phyloP scores from a whole-genome alignment of 2,329 filamentous ascomycete species.

The Colletotrichum sp. region DNA sequence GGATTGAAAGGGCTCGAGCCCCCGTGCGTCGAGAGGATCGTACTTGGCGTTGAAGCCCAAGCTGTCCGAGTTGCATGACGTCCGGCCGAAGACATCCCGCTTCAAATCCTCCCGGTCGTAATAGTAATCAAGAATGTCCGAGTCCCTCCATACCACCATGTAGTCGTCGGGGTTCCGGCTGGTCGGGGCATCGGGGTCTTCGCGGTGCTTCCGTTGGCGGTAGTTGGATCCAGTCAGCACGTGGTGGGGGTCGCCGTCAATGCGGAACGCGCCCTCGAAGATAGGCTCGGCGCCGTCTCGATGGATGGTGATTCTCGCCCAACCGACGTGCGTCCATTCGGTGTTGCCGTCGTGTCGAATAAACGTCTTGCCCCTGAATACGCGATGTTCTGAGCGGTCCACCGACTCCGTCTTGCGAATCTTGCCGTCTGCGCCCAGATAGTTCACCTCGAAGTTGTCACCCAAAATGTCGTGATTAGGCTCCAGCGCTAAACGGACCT shows the following conservation, averaged over 20 bases:
- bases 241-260: slow-evolving; percentile 85
- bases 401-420: slow-evolving; percentile 71
- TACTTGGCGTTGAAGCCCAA: slow-evolving; percentile 80
- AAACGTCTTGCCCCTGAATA: slow-evolving; percentile 84
- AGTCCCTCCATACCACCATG: slow-evolving; percentile 93
- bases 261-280: slow-evolving; percentile 88
- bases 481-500: slow-evolving; percentile 80
- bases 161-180: slow-evolving; percentile 64
- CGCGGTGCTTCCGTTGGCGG: slow-evolving; percentile 68
- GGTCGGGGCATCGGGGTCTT: slow-evolving; percentile 70
- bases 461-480: slow-evolving; percentile 91
- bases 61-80: slow-evolving; percentile 75
- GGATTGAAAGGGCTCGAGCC: slow-evolving; percentile 54
- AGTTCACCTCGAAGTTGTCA: slow-evolving; percentile 74
- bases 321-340: slow-evolving; percentile 82
- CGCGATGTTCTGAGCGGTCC: slow-evolving; percentile 74
- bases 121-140: slow-evolving; percentile 67
- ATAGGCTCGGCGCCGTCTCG: slow-evolving; percentile 78
- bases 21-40: slow-evolving; percentile 55
- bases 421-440: slow-evolving; percentile 74
- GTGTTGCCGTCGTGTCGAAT: slow-evolving; percentile 62
- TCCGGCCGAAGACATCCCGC: slow-evolving; percentile 51
- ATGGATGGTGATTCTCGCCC: slow-evolving; percentile 81
- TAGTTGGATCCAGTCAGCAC: slow-evolving; percentile 80
- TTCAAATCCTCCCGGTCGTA: slow-evolving; percentile 67